These are phyloP conservation scores for Stephania japonica DNA, from an alignment of 164 flowering plant species.

Conservation along the genomic window DNA sequence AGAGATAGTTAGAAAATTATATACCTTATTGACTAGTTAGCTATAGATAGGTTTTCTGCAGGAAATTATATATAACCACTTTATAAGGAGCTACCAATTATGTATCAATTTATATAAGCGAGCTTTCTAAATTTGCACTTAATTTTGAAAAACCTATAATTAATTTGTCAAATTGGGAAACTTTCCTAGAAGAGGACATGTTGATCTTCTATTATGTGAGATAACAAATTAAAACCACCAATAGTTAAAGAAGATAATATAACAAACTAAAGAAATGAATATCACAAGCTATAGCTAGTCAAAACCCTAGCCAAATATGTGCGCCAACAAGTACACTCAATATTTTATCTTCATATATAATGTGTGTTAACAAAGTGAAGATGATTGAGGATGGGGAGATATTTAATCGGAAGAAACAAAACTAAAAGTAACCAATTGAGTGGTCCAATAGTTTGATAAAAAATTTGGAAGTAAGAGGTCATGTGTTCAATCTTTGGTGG, in stretches of 20 bases:
- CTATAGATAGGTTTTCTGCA: too few relatives aligned
- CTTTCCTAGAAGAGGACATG: not conserved
- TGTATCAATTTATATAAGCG: too few relatives aligned
- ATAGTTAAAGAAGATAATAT: too few relatives aligned
- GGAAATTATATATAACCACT: too few relatives aligned
- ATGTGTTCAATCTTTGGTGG: too few relatives aligned
- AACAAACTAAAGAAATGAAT: not conserved
- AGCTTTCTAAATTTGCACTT: not conserved
- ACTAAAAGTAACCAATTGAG: not conserved
- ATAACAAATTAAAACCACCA: not conserved
- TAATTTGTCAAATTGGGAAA: not conserved
- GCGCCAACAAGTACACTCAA: constrained; percentile 3
- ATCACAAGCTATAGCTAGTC: not conserved
- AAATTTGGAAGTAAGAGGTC: too few relatives aligned
- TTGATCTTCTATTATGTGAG: not conserved
- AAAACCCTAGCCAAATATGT: not conserved
- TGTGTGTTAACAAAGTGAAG: not conserved
- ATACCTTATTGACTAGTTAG: too few relatives aligned
- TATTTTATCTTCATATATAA: constrained; percentile 7
- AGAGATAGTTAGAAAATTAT: too few relatives aligned
- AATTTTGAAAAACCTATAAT: not conserved
- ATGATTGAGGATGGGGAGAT: not conserved
- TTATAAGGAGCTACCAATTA: too few relatives aligned
- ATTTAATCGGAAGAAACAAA: not conserved
- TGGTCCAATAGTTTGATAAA: too few relatives aligned